Base-by-base conservation (phyloP, 139 green algal genomes). In the Coccomyxa sp. region DNA sequence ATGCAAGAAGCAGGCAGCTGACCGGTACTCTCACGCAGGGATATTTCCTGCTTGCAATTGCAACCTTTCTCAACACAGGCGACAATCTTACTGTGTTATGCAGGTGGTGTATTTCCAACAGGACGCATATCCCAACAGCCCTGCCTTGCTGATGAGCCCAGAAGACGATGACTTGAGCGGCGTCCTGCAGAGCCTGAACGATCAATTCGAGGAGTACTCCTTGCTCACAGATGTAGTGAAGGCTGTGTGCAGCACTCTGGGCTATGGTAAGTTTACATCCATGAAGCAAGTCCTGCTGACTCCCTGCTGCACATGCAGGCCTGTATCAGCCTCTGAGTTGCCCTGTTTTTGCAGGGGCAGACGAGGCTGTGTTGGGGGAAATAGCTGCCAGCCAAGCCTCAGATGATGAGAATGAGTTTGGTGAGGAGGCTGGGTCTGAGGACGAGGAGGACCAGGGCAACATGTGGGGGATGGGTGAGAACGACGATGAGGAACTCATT, bases 381-480 rank as follows among this genome's bases (percentile, higher is more conserved):
- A 31, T 18, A 4, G 77, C 30, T 13, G 77, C 51, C 51, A 68
- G 0, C 51, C 66, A 75, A 58, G 58, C 45, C 32, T 66, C 45
- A 27, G 81, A 28, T 17, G 81, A 87, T 11, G 71, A 81, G 31
- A 66, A 85, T 16, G 80, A 82, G 81, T 59, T 23, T 4, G 81
- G 82, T 38, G 86, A 31, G 13, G 80, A 60, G 0, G 28, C 4
- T n/a, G 76, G 80, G 14, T 51, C 63, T 23, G 74, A 66, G 10
- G 76, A 79, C 0, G 80, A 81, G 3, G 80, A 78, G 0, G 38
- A 51, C 38, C 38, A 51, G 38, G 38, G 38, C 38, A 51, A 51
- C 38, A 51, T 51, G 38, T 82, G 80, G n/a, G 85, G 82, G 27
- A 80, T 59, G 27, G 82, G 74, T 0, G 84, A 86, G 15, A 67